A percentile compares a stretch with the other conserved stretches of the same genome.
Evolutionary conservation across 2,329 filamentous ascomycete genomes (phyloP).

Genomic region (Ramularia endophylla): DNA sequence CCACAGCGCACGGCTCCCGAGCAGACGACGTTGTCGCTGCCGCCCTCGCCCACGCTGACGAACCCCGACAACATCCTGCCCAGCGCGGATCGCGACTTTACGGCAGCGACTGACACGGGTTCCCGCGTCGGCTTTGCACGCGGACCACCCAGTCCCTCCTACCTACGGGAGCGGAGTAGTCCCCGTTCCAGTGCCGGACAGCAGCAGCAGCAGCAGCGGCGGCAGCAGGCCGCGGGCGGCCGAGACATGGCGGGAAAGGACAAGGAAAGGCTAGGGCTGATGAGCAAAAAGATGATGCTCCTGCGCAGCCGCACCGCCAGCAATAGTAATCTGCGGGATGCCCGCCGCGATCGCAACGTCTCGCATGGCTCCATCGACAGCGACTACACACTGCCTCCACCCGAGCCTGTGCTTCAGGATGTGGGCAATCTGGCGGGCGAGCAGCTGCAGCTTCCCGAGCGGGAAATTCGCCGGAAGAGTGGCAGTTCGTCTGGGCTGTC

Average conservation of each 20-base stretch:
- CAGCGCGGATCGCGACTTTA: slow-evolving; percentile 35
- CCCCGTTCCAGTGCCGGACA: too few relatives aligned
- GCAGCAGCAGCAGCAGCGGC: too few relatives aligned
- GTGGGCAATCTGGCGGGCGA: slow-evolving; percentile 22
- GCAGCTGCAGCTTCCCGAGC: slow-evolving; percentile 13
- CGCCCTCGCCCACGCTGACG: slow-evolving; percentile 77
- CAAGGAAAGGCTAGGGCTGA: slow-evolving; percentile 27
- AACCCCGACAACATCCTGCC: slow-evolving; percentile 94
- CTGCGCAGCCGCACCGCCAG: slow-evolving; percentile 23
- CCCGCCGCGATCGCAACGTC: slow-evolving; percentile 1
- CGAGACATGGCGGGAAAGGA: slow-evolving; percentile 10
- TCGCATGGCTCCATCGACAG: slow-evolving; percentile 10
- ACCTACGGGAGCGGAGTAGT: slow-evolving; percentile 17
- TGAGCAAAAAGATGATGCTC: slow-evolving; percentile 29
- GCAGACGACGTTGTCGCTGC: slow-evolving; percentile 19
- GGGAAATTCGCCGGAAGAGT: slow-evolving; percentile 27
- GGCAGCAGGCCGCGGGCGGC: slow-evolving; percentile 6
- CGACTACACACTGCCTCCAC: slow-evolving; percentile 25
- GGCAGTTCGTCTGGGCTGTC: slow-evolving; percentile 41
- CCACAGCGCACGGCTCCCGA: too few relatives aligned
- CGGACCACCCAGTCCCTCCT: slow-evolving; percentile 25
- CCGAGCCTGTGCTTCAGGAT: slow-evolving; percentile 27
- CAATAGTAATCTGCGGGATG: slow-evolving; percentile 1
- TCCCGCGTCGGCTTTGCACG: too few relatives aligned
- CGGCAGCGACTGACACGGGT: slow-evolving; percentile 13